These are phyloP conservation scores for Eutrema yunnanense DNA, from an alignment of 345 rosid genomes.

Conservation along the genomic window DNA sequence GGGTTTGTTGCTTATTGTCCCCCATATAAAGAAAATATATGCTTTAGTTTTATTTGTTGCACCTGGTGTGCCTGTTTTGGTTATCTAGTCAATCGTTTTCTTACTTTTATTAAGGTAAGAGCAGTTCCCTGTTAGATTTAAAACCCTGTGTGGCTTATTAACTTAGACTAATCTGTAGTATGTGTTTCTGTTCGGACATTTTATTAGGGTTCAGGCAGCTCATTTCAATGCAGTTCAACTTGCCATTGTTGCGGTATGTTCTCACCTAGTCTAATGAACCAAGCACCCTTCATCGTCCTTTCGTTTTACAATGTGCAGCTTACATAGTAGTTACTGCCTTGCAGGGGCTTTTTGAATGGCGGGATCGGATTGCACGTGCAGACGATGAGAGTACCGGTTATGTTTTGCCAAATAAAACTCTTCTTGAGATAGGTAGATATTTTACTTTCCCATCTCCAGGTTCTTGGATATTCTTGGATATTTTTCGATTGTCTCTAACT, in stretches of 20 bases:
- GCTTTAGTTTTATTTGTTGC: background rate
- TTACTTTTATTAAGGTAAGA: background rate
- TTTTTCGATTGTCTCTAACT: background rate
- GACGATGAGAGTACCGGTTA: slow-evolving; percentile 95
- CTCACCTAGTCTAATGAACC: background rate
- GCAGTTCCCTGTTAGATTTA: background rate
- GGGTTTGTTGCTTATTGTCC: slow-evolving; percentile 49
- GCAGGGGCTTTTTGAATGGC: slow-evolving; percentile 86
- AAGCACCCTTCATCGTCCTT: background rate
- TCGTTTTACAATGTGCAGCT: slow-evolving; percentile 9
- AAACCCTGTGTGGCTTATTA: background rate
- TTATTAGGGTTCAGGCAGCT: slow-evolving; percentile 56
- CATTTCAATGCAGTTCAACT: slow-evolving; percentile 72
- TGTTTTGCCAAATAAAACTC: slow-evolving; percentile 76
- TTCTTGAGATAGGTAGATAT: slow-evolving; percentile 70
- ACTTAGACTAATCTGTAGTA: slow-evolving; percentile 11
- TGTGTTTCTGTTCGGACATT: slow-evolving; percentile 17
- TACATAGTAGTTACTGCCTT: slow-evolving; percentile 12
- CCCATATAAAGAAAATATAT: background rate
- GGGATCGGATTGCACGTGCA: slow-evolving; percentile 71
- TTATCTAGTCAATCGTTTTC: background rate
- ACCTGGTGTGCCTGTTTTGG: background rate
- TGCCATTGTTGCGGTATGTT: slow-evolving; percentile 71
- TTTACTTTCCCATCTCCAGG: background rate
- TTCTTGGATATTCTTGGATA: background rate